Conservation (phyloP, 106 monocot genomes). For the Dactylorhiza incarnata region DNA sequence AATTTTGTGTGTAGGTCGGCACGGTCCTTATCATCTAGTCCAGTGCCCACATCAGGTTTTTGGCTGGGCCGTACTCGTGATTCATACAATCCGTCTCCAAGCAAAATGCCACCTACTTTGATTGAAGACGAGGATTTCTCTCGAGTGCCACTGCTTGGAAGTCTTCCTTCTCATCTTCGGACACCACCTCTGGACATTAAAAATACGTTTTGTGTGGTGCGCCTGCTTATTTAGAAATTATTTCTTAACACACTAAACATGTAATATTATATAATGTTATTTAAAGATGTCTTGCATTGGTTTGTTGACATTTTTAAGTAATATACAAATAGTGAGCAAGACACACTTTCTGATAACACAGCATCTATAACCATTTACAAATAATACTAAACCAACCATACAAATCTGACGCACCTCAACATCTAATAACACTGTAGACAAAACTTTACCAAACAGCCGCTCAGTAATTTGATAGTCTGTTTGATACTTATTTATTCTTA, state of each 20-base stretch:
- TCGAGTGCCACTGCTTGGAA: conserved; percentile 37
- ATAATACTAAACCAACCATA: too few species aligned
- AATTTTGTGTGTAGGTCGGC: conserved; percentile 70
- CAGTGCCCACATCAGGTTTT: conserved; percentile 38
- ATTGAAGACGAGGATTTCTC: conserved; percentile 11
- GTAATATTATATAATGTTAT: not conserved
- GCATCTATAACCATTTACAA: too few species aligned
- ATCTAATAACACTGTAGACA: too few species aligned
- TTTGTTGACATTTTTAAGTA: too few species aligned
- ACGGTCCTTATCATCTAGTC: conserved; percentile 69
- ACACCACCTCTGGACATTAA: conserved; percentile 19
- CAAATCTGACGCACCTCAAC: too few species aligned
- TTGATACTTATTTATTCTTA: conserved; percentile 5
- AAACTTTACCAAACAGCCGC: too few species aligned
- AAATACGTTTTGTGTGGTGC: conserved; percentile 61
- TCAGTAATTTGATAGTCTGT: not conserved
- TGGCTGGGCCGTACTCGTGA: conserved; percentile 24
- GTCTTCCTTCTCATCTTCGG: conserved; percentile 15
- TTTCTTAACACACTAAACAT: not conserved
- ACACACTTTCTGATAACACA: too few species aligned
- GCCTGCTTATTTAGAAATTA: not conserved
- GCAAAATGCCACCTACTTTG: conserved; percentile 16
- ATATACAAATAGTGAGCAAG: not conserved
- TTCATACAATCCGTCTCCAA: conserved; percentile 16
- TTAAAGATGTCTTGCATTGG: too few species aligned